A percentile compares a stretch with the other conserved stretches of the same genome.
These are phyloP conservation scores for Pseudonectria buxi DNA, from an alignment of 2,329 filamentous ascomycete species.

Conservation along the genomic window DNA sequence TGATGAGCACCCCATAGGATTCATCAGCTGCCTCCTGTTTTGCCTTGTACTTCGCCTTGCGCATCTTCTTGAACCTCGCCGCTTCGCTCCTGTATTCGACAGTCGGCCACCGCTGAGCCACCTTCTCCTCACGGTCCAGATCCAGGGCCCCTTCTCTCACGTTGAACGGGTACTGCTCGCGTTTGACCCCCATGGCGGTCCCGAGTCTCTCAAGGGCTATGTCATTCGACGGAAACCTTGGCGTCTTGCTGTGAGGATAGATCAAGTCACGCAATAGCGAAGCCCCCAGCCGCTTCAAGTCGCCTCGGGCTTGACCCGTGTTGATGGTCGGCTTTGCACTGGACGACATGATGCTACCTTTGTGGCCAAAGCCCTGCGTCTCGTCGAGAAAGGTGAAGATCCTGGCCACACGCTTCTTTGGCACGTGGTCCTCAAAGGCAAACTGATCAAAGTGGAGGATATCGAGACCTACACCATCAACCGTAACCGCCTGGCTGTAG, in stretches of 20 bases:
- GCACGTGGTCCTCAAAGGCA: conserved; percentile 5
- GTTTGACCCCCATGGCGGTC: conserved; percentile 6
- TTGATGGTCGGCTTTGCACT: background rate
- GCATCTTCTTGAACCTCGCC: background rate
- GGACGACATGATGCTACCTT: too few relatives aligned
- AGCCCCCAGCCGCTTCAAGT: conserved; percentile 19
- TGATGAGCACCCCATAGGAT: too few relatives aligned
- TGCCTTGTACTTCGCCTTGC: conserved; percentile 1
- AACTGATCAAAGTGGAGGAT: conserved; percentile 13
- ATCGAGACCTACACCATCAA: conserved; percentile 10
- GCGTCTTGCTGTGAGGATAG: conserved; percentile 4
- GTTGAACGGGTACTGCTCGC: conserved; percentile 7
- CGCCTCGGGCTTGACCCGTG: conserved; percentile 12
- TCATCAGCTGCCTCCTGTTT: too few relatives aligned
- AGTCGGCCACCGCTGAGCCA: background rate
- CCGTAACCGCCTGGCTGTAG: too few relatives aligned
- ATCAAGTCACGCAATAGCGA: conserved; percentile 12
- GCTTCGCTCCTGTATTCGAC: background rate
- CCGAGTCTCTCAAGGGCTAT: conserved; percentile 5
- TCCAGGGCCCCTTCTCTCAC: conserved; percentile 2
- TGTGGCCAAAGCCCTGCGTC: conserved; percentile 9
- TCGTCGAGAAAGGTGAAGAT: conserved; percentile 16
- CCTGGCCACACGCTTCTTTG: conserved; percentile 8
- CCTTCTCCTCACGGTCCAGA: conserved; percentile 1
- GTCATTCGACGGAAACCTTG: background rate